Conservation (phyloP, 2,329 filamentous ascomycete genomes). For the Cercospora sp. region DNA sequence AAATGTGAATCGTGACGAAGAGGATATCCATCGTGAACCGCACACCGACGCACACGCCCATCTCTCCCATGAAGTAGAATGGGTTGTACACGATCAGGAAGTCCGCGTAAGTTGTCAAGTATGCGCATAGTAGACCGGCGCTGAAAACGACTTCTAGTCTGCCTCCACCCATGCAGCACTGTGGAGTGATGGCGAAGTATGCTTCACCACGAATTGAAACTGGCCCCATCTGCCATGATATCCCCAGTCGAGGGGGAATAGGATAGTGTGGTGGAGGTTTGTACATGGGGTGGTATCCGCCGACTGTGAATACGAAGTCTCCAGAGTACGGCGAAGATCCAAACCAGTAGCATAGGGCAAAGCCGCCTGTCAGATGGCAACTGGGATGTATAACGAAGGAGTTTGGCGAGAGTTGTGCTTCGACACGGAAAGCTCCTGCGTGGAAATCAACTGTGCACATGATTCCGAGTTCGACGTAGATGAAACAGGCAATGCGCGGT, state of each 20-base stretch:
- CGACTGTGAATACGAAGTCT: not conserved
- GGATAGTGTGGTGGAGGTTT: not conserved
- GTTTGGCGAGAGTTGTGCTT: constrained; percentile 12
- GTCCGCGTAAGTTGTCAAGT: constrained; percentile 12
- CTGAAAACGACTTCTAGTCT: constrained; percentile 10
- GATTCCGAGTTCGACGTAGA: constrained; percentile 10
- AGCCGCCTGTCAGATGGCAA: not conserved
- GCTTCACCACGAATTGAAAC: constrained; percentile 15
- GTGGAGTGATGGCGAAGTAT: constrained; percentile 21
- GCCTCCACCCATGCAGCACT: constrained; percentile 14
- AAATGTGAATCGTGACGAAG: constrained; percentile 11
- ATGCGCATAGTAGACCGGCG: constrained; percentile 6
- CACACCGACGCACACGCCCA: constrained; percentile 10
- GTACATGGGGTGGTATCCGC: not conserved
- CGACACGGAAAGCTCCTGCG: constrained; percentile 2
- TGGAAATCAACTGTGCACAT: constrained; percentile 9
- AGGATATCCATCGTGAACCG: constrained; percentile 10
- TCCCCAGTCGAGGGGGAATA: not conserved
- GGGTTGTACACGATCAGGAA: constrained; percentile 18
- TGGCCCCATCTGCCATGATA: not conserved
- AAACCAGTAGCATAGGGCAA: not conserved
- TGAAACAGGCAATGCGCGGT: constrained; percentile 1
- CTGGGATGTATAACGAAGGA: constrained; percentile 15
- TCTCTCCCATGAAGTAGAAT: constrained; percentile 16
- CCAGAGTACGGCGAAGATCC: not conserved